A percentile compares a stretch with the other conserved stretches of the same genome.
phyloP scores from a whole-genome alignment of 352 stramenopile species.

The Globisporangium rhizosaccharum region DNA sequence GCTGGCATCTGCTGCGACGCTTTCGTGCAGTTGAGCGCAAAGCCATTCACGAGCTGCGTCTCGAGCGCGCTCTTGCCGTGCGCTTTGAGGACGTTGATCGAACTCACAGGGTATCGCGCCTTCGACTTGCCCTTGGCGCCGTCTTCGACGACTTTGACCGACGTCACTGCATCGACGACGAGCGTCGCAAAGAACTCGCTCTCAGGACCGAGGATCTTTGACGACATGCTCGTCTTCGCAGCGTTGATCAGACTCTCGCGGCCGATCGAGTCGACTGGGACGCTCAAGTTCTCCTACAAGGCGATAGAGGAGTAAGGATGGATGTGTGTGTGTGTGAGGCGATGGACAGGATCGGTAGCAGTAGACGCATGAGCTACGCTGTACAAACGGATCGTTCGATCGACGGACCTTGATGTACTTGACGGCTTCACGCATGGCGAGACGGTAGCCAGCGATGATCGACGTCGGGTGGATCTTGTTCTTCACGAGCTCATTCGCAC shows the following conservation, averaged over 20 bases:
- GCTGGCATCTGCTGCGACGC: slow-evolving; percentile 98
- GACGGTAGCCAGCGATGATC: slow-evolving; percentile 98
- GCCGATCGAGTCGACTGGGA: slow-evolving; percentile 92
- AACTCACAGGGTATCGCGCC: slow-evolving; percentile 94
- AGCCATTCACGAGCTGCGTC: slow-evolving; percentile 91
- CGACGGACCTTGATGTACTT: slow-evolving; percentile 93
- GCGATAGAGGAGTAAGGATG: neutral
- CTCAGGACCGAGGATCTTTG: slow-evolving; percentile 98
- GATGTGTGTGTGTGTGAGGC: too few species aligned
- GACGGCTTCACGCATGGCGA: slow-evolving; percentile 98
- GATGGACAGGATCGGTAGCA: neutral
- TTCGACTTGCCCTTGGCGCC: slow-evolving; percentile 76
- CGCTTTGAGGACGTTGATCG: slow-evolving; percentile 99
- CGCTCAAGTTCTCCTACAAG: slow-evolving; percentile 89
- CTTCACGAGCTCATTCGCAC: slow-evolving; percentile 96
- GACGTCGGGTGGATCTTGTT: slow-evolving; percentile 99
- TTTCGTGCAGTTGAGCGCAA: slow-evolving; percentile 96
- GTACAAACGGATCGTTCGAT: neutral
- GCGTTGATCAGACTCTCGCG: slow-evolving; percentile 96
- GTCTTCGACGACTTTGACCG: slow-evolving; percentile 92
- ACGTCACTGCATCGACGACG: slow-evolving; percentile 96
- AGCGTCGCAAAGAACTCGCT: slow-evolving; percentile 97
- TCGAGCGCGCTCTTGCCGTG: slow-evolving; percentile 88
- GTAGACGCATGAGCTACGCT: neutral
- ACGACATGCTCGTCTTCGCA: slow-evolving; percentile 98